Conservation (phyloP, 2,329 filamentous ascomycete species). For the Verticillium tricorpus region DNA sequence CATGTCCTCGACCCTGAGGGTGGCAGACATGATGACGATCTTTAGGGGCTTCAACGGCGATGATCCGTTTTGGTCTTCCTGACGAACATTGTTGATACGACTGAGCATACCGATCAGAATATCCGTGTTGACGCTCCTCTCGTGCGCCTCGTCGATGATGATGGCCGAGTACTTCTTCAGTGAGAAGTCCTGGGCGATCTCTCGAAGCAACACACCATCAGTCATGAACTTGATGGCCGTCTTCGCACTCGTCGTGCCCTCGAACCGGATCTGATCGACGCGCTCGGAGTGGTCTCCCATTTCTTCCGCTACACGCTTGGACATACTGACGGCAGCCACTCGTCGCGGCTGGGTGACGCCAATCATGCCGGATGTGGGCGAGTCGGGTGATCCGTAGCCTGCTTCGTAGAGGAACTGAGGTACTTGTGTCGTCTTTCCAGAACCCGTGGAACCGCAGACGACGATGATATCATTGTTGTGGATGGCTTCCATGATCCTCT, state of each 20-base stretch:
- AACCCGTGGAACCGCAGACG: conserved; percentile 91
- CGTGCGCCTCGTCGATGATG: conserved; percentile 94
- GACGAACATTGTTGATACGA: conserved; percentile 79
- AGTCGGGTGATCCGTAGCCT: conserved; percentile 75
- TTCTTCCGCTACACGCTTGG: conserved; percentile 84
- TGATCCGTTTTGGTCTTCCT: conserved; percentile 69
- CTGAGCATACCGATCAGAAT: conserved; percentile 97
- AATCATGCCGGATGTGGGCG: conserved; percentile 85
- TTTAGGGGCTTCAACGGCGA: conserved; percentile 70
- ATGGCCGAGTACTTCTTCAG: conserved; percentile 88
- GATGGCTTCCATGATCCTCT: conserved; percentile 96
- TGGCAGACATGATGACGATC: conserved; percentile 97
- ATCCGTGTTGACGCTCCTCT: conserved; percentile 95
- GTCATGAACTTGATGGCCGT: conserved; percentile 99
- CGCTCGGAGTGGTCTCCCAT: conserved; percentile 70
- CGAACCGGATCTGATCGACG: conserved; percentile 94
- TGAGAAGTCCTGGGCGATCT: conserved; percentile 85
- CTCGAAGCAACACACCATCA: conserved; percentile 88
- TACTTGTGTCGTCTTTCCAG: conserved; percentile 95
- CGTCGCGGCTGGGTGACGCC: conserved; percentile 91
- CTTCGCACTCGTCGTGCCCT: conserved; percentile 72
- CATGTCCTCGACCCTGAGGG: conserved; percentile 84
- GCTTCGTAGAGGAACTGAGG: conserved; percentile 95
- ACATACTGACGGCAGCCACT: conserved; percentile 96
- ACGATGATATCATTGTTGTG: conserved; percentile 88